These are phyloP conservation scores for Arabidopsis arenosa DNA, from an alignment of 345 rosid genomes.

Conservation along the genomic window DNA sequence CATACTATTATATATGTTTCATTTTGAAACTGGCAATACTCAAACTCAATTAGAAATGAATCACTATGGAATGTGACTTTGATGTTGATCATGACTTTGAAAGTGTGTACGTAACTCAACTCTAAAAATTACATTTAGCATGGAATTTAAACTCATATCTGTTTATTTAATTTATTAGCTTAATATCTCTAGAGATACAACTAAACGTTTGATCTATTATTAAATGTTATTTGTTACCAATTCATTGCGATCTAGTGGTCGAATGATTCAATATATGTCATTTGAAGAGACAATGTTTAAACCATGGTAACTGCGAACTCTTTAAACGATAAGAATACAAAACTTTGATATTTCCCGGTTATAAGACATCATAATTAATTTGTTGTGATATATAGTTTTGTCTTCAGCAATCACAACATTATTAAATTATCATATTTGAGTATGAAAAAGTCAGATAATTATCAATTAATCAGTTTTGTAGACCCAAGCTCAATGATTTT, in stretches of 20 bases:
- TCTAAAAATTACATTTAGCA: neutral
- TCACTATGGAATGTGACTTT: neutral
- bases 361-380: neutral
- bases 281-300: too few species aligned
- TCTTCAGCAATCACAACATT: neutral
- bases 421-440: neutral
- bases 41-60: too few species aligned
- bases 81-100: neutral
- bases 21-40: too few species aligned
- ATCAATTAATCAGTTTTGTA: neutral
- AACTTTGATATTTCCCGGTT: neutral
- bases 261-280: neutral
- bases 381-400: neutral
- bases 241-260: neutral
- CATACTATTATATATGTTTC: neutral
- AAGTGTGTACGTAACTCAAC: neutral
- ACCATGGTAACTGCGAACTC: too few species aligned
- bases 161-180: neutral
- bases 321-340: too few species aligned
- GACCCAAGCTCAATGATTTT: neutral
- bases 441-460: neutral
- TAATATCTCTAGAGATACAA: neutral
- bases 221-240: neutral
- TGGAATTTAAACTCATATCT: neutral
- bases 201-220: neutral